Evolutionary conservation across 2,329 filamentous ascomycete species (phyloP).

Genomic region (Calonectria pseudoreteaudii): DNA sequence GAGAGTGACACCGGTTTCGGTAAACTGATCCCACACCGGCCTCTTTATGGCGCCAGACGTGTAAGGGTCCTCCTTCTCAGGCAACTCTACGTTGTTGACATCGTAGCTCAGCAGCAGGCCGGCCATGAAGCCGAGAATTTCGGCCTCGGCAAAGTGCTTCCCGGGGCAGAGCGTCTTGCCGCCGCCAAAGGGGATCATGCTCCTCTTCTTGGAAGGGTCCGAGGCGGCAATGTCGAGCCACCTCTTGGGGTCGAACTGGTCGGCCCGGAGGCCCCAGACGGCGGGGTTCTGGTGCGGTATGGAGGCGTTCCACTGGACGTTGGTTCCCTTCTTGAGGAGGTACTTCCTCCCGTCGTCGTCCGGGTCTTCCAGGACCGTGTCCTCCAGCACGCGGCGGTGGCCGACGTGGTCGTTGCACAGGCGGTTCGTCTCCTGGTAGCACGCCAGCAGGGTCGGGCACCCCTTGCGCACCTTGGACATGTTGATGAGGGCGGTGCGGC

Average conservation of each 20-base stretch:
- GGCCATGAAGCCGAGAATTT: slow-evolving; percentile 18
- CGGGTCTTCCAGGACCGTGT: slow-evolving; percentile 20
- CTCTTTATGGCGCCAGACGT: neutral
- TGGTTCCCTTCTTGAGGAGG: slow-evolving; percentile 21
- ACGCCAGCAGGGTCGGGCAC: slow-evolving; percentile 15
- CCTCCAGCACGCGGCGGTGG: slow-evolving; percentile 15
- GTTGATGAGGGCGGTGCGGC: slow-evolving; percentile 3
- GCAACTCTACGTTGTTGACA: slow-evolving; percentile 6
- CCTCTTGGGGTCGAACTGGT: neutral
- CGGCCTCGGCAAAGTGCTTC: slow-evolving; percentile 18
- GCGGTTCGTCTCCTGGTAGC: slow-evolving; percentile 21
- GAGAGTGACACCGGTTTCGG: neutral
- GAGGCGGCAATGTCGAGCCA: neutral
- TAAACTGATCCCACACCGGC: neutral
- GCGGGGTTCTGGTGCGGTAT: slow-evolving; percentile 1
- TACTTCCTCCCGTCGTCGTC: slow-evolving; percentile 15
- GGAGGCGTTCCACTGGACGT: slow-evolving; percentile 15
- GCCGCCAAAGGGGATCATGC: slow-evolving; percentile 25
- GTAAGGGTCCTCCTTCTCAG: slow-evolving; percentile 6
- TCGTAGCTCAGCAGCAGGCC: slow-evolving; percentile 15
- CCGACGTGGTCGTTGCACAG: slow-evolving; percentile 13
- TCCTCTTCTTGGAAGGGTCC: neutral
- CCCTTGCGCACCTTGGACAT: slow-evolving; percentile 1
- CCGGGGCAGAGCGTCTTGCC: slow-evolving; percentile 25
- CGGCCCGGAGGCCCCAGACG: slow-evolving; percentile 18